Evolutionary conservation across 768 basidiomycete genomes (phyloP), one percentile per base, ranked within the genome.

Genomic region (Leccinum rimulosum): DNA sequence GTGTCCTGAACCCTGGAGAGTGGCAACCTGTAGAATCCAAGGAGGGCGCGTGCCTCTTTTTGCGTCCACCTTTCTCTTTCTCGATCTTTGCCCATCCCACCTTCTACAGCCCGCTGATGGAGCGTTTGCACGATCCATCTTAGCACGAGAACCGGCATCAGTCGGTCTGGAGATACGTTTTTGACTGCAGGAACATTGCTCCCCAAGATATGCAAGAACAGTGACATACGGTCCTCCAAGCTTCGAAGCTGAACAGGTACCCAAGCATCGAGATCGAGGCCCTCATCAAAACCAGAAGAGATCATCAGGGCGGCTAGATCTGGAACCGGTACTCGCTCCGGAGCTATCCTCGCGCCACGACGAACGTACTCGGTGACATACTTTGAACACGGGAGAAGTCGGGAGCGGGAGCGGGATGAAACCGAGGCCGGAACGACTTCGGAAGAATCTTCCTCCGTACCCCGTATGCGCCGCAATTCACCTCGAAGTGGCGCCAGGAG

Each of bases 21-120:
- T 22, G 56, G 51, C 22, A 38, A 47, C 50, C 56, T 40, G 69
- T 85, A 84, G 33, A 84, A 76, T 0, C 81, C 75, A 47, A 92
- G 77, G 66, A 90, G 78, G 30, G 82, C 83, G 3, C 67, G 75
- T 4, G 82, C 86, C 68, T 93, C 91, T 6, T 71, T 74, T 60
- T 71, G 77, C 0, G 85, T 87, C 91, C 91, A 93, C 27, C 82
- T 77, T 67, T 89, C 89, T 62, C 78, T 79, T 59, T 86, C 82
- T 43, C 83, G 80, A n/a, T 83, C 86, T 65, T 79, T 83, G 60
- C 75, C 83, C 17, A 72, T 68, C 1, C 74, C 73, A 43, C 62
- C 77, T 64, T 84, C 86, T 52, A 76, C 61, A 27, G 84, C 81
- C 17, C 88, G 81, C 8, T 62, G 60, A 56, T 84, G 77, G 48